Evolutionary conservation across 208 protist genomes (phyloP), one percentile per base, ranked within the genome.

Genomic region (Acanthamoeba culbertsoni): DNA sequence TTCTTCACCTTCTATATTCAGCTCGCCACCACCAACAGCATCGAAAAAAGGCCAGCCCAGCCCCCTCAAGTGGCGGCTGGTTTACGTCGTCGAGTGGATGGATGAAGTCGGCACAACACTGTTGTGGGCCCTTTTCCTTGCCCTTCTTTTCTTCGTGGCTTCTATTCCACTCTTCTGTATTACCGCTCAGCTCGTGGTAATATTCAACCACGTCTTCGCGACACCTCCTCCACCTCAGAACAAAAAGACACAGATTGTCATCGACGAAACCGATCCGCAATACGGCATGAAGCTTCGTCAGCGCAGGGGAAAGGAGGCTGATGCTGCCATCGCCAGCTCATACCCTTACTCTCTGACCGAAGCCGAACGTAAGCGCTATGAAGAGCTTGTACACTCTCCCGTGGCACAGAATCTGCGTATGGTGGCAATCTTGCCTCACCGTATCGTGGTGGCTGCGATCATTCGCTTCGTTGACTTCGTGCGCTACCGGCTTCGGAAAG

Each of bases 211-310:
- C 68, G 20, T 79, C 68, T 79, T 79, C 20, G 68, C 68, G 8
- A 79, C 68, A 23, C 68, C 68, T 14, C 68, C 68, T 12, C 68
- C 68, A n/a, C 42, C 42, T 1, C 42, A 12, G 0, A 79, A 79
- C 40, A 43, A 20, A 26, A 79, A 79, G 68, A 79, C 68, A 26
- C 35, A 53, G 23, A 42, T 79, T 5, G 26, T 79, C 37, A 51
- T 53, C 40, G 68, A 79, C 33, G 68, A 79, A n/a, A 79, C 35
- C 31, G 68, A 79, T 51, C 68, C 68, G 3, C 68, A 79, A 23
- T 79, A 79, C 40, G 68, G 68, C 40, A 79, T 79, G 68, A 79
- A 43, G 68, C 31, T 68, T 26, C 59, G 59, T 68, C 59, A 68
- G 59, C 59, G 59, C 59, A 68, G 40, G 59, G 59, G 28, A 7